phyloP scores from a whole-genome alignment of 1,284 basidiomycete genomes.

The Malassezia furfur region DNA sequence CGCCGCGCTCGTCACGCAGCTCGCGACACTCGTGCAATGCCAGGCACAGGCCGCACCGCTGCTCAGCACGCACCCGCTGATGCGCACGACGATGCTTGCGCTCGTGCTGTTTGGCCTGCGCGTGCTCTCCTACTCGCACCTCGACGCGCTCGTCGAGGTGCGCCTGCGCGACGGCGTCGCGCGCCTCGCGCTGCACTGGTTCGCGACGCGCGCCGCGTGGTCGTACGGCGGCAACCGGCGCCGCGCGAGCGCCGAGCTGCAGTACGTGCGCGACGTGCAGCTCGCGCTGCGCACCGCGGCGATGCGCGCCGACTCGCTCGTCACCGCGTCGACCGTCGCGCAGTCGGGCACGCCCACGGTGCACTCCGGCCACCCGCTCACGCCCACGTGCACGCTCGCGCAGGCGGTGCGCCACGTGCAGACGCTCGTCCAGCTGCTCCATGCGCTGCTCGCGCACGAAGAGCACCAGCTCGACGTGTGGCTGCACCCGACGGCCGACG shows the following conservation, averaged over 20 bases:
- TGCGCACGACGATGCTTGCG: conserved; percentile 78
- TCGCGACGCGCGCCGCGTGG: conserved; percentile 59
- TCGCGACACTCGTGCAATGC: conserved; percentile 69
- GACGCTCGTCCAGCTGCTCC: conserved; percentile 50
- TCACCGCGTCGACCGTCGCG: conserved; percentile 27
- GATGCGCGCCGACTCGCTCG: conserved; percentile 52
- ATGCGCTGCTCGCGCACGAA: conserved; percentile 80
- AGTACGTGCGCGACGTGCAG: conserved; percentile 72
- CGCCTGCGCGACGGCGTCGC: conserved; percentile 69
- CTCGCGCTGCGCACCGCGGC: conserved; percentile 65
- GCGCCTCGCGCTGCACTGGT: conserved; percentile 77
- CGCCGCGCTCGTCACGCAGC: conserved; percentile 62
- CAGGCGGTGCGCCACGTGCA: conserved; percentile 21
- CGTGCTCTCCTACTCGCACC: conserved; percentile 71
- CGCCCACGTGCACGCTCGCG: conserved; percentile 25
- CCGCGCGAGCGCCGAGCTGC: conserved; percentile 79
- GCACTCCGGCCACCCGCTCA: conserved; percentile 18
- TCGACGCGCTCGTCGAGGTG: conserved; percentile 76
- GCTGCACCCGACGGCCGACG: conserved; percentile 74
- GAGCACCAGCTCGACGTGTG: conserved; percentile 76
- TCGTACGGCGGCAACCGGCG: conserved; percentile 83
- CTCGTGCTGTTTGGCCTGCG: conserved; percentile 89
- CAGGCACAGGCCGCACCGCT: conserved; percentile 24
- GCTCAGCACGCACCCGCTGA: conserved; percentile 77
- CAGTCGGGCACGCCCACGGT: not conserved